Evolutionary conservation across 495 filamentous ascomycete species (phyloP), one percentile per base, ranked within the genome.

Genomic region (Neurospora sp.): DNA sequence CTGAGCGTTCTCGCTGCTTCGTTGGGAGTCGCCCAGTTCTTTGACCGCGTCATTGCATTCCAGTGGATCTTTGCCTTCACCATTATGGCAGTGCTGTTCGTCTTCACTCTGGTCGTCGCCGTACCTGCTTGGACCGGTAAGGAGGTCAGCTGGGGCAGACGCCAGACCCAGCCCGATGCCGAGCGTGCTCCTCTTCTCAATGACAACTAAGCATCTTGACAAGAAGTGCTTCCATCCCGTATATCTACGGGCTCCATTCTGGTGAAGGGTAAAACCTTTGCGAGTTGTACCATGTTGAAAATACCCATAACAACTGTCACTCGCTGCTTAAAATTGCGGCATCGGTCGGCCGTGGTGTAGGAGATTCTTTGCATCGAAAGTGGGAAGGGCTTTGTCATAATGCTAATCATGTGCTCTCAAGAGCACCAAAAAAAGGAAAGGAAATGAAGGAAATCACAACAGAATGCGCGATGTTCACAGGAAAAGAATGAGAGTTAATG

Each of bases 31-130:
- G 86, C 87, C 18, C 93, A 97, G 79, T 87, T 96, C 81, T 80
- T 88, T 46, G 85, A 86, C 77, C 89, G 92, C 80, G 78, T 89
- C 46, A 85, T 94, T 73, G 89, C 91, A 2, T 82, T 96, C 71
- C 94, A 97, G 83, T 96, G 92, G 94, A 94, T 94, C 80, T 97
- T 96, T 78, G 93, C 93, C 39, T 94, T 96, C 76, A 85, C 88
- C 74, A 91, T 96, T 79, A 94, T 94, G 86, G 89, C 83, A 2
- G 79, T 93, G 46, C 87, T 96, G 70, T 89, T 94, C 77, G 76
- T 93, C 11, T 79, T 84, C 3, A 91, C 91, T 2, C 70, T 91
- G 1, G 81, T 88, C 38, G 84, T 94, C 70, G 90, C 89, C 6
- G 80, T 90, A 37, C 90, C 92, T 8, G 88, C 86, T 71, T 87